phyloP scores from a whole-genome alignment of 1,139 yeast species.

The Kodamaea sp. region DNA sequence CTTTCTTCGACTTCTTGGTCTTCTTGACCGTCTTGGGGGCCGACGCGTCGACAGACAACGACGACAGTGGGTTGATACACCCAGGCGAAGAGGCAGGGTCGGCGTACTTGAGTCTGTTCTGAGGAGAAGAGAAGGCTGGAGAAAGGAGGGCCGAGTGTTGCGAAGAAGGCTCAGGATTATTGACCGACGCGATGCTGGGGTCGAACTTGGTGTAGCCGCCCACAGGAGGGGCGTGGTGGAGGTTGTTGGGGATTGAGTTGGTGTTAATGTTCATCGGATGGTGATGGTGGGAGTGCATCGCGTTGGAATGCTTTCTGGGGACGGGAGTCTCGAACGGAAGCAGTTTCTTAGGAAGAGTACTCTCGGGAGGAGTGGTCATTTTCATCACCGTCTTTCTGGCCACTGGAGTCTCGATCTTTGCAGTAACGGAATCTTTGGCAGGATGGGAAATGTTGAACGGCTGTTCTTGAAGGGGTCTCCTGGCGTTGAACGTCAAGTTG shows the following conservation, averaged over 20 bases:
- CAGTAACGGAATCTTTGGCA: constrained; percentile 5
- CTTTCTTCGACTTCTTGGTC: constrained; percentile 28
- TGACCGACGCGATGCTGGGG: constrained; percentile 8
- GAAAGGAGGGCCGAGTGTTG: constrained; percentile 32
- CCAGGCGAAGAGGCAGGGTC: constrained; percentile 12
- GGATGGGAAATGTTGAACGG: constrained; percentile 5
- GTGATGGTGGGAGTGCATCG: neutral
- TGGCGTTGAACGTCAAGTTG: constrained; percentile 11
- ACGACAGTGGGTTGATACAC: constrained; percentile 17
- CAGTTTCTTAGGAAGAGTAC: constrained; percentile 13
- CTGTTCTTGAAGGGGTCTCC: constrained; percentile 21
- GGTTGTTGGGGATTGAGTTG: constrained; percentile 2
- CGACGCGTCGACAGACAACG: constrained; percentile 8
- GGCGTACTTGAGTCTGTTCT: constrained; percentile 9
- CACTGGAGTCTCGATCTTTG: constrained; percentile 22
- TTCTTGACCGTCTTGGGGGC: constrained; percentile 15
- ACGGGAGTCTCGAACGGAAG: constrained; percentile 22
- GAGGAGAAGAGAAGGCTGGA: constrained; percentile 55
- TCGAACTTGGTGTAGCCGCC: constrained; percentile 5
- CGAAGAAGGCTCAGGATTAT: neutral
- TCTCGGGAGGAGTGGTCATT: constrained; percentile 42
- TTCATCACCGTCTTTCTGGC: constrained; percentile 17
- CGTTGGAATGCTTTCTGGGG: constrained; percentile 2
- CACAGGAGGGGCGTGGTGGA: neutral
- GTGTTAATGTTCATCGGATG: constrained; percentile 3